Evolutionary conservation across 2,329 filamentous ascomycete genomes (phyloP), one percentile per base, ranked within the genome.

Genomic region (Macrophomina phaseolina): DNA sequence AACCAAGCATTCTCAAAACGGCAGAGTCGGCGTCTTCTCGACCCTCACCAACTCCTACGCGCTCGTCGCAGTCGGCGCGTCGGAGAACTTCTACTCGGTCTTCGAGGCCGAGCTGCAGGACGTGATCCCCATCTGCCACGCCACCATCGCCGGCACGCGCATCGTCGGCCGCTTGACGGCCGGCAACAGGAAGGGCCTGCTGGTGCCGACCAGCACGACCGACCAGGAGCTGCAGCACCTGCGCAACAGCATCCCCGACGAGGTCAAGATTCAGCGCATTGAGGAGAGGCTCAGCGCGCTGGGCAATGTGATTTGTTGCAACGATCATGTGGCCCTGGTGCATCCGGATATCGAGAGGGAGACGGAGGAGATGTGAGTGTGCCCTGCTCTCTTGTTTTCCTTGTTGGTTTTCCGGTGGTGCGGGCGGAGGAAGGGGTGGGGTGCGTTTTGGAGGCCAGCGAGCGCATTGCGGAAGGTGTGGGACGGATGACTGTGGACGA

Each of bases 61-160:
- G 74, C 87, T 99, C 75, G 93, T 97, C 74, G 94, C 94, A 71
- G 89, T 97, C 72, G 95, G 95, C 77, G 94, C 92, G 74, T 97
- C 93, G 77, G 94, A 97, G 86, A 98, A 98, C 87, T 99, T 99
- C 82, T 98, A 98, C 89, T 94, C 92, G 85, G 88, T 98, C 79
- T 98, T 99, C 83, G 95, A 99, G 86, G 90, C 94, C 70, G 95
- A 99, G 84, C 87, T 99, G 69, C 93, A 97, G 85, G 95, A 98
- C 84, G 89, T 97, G 70, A 94, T 99, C 74, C 95, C 95, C 73
- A 97, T 97, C 80, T 95, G 93, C 81, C 92, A 95, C 82, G 94
- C 93, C 73, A 97, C 94, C 67, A 98, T 99, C 79, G 94, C 94
- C 69, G 95, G 95, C 73, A 98, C 94, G 46, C 89, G 95, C 76